These are phyloP conservation scores for Raffaelea arxii DNA, from an alignment of 2,329 filamentous ascomycete species.

Conservation along the genomic window DNA sequence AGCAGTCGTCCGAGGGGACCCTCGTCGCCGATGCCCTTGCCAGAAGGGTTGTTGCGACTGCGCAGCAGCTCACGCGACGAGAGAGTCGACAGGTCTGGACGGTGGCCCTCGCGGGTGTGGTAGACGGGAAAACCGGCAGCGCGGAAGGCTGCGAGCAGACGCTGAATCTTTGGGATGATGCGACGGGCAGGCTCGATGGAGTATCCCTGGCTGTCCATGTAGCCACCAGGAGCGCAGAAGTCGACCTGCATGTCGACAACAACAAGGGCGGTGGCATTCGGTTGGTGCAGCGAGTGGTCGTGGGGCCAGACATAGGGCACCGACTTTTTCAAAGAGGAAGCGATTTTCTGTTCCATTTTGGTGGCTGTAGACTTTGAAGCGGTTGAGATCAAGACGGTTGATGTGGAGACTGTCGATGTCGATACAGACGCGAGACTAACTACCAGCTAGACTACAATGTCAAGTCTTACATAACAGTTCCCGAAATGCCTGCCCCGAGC, in stretches of 20 bases:
- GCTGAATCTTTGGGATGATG: constrained; percentile 4
- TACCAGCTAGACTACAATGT: too few species aligned
- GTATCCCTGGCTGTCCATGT: constrained; percentile 7
- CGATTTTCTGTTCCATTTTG: too few species aligned
- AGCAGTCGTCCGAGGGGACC: constrained; percentile 8
- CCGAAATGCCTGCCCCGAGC: too few species aligned
- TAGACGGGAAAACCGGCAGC: constrained; percentile 4
- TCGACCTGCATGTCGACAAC: constrained; percentile 10
- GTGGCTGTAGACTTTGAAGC: too few species aligned
- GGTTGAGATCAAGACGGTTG: too few species aligned
- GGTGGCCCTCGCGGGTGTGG: constrained; percentile 10
- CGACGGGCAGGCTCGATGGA: constrained; percentile 7
- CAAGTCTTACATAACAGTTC: too few species aligned
- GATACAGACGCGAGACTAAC: too few species aligned
- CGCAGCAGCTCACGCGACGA: constrained; percentile 3
- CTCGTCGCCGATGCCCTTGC: constrained; percentile 6
- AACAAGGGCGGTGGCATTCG: constrained; percentile 2
- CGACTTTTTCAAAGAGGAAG: too few species aligned
- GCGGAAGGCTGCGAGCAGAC: constrained; percentile 3
- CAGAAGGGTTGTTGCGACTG: constrained; percentile 6
- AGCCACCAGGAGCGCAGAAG: constrained; percentile 8
- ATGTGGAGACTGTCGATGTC: too few species aligned
- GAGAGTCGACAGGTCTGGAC: constrained; percentile 7
- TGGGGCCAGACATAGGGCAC: constrained; percentile 10
- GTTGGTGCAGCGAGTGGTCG: constrained; percentile 1